phyloP scores from a whole-genome alignment of 139 green algal species.

The Spirogloea muscicola region DNA sequence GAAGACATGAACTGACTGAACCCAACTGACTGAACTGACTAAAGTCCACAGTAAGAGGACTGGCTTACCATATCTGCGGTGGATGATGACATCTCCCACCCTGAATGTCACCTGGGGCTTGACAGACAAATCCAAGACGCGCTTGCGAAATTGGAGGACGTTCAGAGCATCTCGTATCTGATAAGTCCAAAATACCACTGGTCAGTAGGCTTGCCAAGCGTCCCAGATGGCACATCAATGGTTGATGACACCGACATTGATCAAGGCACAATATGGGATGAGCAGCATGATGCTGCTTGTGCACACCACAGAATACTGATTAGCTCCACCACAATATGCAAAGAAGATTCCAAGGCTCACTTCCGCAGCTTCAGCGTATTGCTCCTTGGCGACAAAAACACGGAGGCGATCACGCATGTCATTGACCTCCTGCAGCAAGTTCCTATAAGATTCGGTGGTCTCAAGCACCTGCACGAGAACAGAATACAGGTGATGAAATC shows the following conservation, averaged over 20 bases:
- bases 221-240: no score
- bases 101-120: slow-evolving; percentile 32
- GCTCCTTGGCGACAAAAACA: slow-evolving; percentile 6
- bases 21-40: no score
- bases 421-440: not conserved
- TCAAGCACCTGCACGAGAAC: slow-evolving; percentile 39
- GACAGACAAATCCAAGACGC: slow-evolving; percentile 35
- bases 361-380: slow-evolving; percentile 21
- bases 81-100: slow-evolving; percentile 43
- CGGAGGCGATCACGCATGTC: slow-evolving; percentile 2
- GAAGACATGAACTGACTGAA: no score
- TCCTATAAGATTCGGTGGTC: slow-evolving; percentile 21
- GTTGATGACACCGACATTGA: no score
- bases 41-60: no score
- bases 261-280: no score
- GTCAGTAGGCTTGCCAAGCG: no score
- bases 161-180: slow-evolving; percentile 31
- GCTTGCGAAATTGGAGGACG: slow-evolving; percentile 37
- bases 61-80: slow-evolving; percentile 38
- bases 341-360: not conserved
- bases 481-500: no score
- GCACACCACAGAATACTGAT: no score
- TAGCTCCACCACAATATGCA: not conserved
- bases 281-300: no score
- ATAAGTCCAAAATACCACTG: no score